Base-by-base conservation (phyloP, 345 rosid genomes). In the Erucastrum elatum region DNA sequence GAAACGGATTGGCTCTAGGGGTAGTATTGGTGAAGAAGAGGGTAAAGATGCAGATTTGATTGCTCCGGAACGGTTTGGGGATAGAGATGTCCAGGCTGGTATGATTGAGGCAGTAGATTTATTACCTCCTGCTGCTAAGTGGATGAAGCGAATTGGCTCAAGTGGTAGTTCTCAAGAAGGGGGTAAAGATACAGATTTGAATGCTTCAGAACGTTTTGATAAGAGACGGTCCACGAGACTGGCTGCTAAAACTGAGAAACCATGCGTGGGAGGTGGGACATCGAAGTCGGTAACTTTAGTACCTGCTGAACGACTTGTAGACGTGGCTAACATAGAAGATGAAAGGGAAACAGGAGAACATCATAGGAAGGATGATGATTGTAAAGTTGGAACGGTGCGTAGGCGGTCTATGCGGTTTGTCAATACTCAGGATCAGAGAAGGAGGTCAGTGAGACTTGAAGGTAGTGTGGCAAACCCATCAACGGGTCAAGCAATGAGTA, bases 1-100 rank as follows among this genome's bases (percentile, higher is more conserved):
- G 44, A 49, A 49, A 49, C 55, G 81, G 33, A 51, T 13, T 51
- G 65, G 64, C 8, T 77, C 64, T 27, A 16, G 12, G 34, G 53
- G 53, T 44, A 13, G 6, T 62, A 15, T 0, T 13, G 62, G n/a
- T n/a, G n/a, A 76, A 68, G 17, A 53, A 9, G 56, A 46, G 53
- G 15, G 6, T 12, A 4, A 46, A 46, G 53, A 46, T 11, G 2
- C 33, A 11, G 67, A 21, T 3, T 21, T 46, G 74, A 68, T 39
- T 16, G 68, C 4, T 67, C 0, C 27, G 31, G 53, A 34, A 21
- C 37, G 65, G 16, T 13, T 56, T 27, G 59, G 7, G 11, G 27
- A 5, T 56, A 3, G 11, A 29, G 67, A 59, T 29, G 1, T 30
- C 0, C 70, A 73, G 30, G 26, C 66, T 13, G 66, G 8, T 31